A percentile compares a stretch with the other conserved stretches of the same genome.
Conservation (phyloP, 2,329 filamentous ascomycete species). For the Ceratocystis eucalypticola region DNA sequence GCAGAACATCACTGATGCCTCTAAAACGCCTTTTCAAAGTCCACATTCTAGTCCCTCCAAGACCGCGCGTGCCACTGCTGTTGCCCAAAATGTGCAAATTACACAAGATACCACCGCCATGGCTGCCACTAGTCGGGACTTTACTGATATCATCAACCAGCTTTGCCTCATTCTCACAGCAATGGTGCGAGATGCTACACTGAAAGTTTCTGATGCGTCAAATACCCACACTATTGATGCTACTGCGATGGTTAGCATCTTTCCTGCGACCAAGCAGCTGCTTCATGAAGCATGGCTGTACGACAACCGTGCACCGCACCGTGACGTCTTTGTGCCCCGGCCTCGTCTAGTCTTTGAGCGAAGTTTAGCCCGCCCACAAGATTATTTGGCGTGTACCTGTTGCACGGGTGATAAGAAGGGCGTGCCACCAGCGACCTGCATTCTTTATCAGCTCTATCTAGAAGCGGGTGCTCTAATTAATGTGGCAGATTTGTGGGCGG, state of each 20-base stretch:
- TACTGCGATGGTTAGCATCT: slow-evolving; percentile 24
- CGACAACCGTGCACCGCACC: slow-evolving; percentile 54
- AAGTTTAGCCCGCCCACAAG: slow-evolving; percentile 56
- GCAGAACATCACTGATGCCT: slow-evolving; percentile 30
- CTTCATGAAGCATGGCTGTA: slow-evolving; percentile 65
- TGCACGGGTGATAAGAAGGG: slow-evolving; percentile 32
- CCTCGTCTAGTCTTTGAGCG: slow-evolving; percentile 59
- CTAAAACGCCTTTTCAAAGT: slow-evolving; percentile 33
- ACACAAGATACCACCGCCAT: slow-evolving; percentile 60
- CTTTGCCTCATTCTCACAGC: not conserved
- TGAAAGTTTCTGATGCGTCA: not conserved
- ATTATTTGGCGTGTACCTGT: slow-evolving; percentile 63
- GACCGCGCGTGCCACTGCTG: slow-evolving; percentile 60
- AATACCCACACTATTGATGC: slow-evolving; percentile 22
- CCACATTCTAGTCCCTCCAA: slow-evolving; percentile 56
- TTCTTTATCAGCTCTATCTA: slow-evolving; percentile 66
- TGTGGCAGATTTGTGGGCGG: slow-evolving; percentile 64
- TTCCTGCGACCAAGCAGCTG: slow-evolving; percentile 34
- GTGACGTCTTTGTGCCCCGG: slow-evolving; percentile 61
- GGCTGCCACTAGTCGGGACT: slow-evolving; percentile 55
- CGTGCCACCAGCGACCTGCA: slow-evolving; percentile 51
- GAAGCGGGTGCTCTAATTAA: slow-evolving; percentile 69
- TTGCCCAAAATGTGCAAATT: slow-evolving; percentile 69
- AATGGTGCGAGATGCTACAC: slow-evolving; percentile 31
- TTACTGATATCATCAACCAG: slow-evolving; percentile 49